A percentile compares a stretch with the other conserved stretches of the same genome.
Evolutionary conservation across 176 grass and related monocot species (phyloP).

Genomic region (Bonia amplexicaulis): DNA sequence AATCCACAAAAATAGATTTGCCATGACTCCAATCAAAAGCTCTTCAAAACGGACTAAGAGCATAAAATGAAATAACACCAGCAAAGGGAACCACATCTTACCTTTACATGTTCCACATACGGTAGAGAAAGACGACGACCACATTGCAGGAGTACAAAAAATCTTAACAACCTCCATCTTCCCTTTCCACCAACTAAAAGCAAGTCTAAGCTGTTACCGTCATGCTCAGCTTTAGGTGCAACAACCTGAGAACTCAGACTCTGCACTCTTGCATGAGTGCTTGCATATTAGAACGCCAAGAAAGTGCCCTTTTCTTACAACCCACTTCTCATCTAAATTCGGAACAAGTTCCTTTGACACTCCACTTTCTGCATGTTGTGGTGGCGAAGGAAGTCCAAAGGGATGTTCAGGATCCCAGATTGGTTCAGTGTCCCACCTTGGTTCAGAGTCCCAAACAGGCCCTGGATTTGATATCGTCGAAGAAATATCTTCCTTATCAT

Average conservation of each 20-base stretch:
- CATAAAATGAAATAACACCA: background rate
- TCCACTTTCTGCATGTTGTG: conserved; percentile 19
- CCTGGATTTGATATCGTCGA: conserved; percentile 52
- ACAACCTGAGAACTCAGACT: conserved; percentile 63
- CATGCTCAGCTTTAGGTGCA: conserved; percentile 57
- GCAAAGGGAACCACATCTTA: background rate
- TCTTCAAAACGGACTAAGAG: background rate
- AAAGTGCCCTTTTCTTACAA: conserved; percentile 51
- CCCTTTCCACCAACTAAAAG: conserved; percentile 54
- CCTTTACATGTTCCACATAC: conserved; percentile 58
- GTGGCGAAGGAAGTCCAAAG: conserved; percentile 30
- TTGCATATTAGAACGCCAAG: conserved; percentile 58
- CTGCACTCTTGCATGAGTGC: conserved; percentile 57
- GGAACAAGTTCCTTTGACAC: conserved; percentile 45
- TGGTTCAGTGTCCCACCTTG: conserved; percentile 35
- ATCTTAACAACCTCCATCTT: conserved; percentile 48
- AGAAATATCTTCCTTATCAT: conserved; percentile 56
- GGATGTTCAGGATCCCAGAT: conserved; percentile 37
- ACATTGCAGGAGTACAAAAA: conserved; percentile 53
- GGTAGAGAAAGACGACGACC: conserved; percentile 54
- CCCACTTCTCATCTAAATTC: conserved; percentile 57
- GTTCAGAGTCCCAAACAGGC: conserved; percentile 49
- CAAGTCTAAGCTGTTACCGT: conserved; percentile 55
- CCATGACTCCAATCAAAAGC: background rate
- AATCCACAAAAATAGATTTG: background rate